These are phyloP conservation scores for Talaromyces pinophilus DNA, from an alignment of 2,329 filamentous ascomycete species.

Conservation along the genomic window DNA sequence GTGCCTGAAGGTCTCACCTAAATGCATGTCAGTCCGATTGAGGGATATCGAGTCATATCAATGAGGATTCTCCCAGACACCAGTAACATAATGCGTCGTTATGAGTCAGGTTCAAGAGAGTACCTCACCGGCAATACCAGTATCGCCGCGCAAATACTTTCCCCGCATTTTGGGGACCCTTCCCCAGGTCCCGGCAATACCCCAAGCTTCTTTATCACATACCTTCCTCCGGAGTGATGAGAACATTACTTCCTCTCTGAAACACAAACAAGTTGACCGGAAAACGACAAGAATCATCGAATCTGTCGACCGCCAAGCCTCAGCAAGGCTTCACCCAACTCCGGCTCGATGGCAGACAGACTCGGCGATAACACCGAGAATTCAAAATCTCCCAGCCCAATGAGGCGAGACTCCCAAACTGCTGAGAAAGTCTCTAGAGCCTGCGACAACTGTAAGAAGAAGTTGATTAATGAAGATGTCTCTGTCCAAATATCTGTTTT, in stretches of 20 bases:
- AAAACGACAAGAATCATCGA: not conserved
- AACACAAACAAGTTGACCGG: not conserved
- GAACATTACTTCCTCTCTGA: not conserved
- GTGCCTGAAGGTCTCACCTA: not conserved
- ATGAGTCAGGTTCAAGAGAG: not conserved
- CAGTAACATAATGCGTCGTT: not conserved
- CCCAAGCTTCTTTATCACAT: conserved; percentile 1
- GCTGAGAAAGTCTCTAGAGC: conserved; percentile 24
- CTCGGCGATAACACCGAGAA: conserved; percentile 5
- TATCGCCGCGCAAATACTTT: conserved; percentile 12
- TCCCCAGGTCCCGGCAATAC: conserved; percentile 5
- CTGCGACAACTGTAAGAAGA: conserved; percentile 21
- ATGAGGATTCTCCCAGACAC: not conserved
- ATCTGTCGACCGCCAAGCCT: not conserved
- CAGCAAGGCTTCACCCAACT: not conserved
- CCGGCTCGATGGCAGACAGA: conserved; percentile 1
- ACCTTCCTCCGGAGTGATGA: not conserved
- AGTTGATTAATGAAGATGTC: too few species aligned
- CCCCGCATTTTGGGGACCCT: conserved; percentile 3
- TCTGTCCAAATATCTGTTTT: too few species aligned
- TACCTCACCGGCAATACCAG: not conserved
- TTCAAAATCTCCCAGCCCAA: not conserved
- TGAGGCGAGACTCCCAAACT: conserved; percentile 20
- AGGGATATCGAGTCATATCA: not conserved
- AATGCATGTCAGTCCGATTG: not conserved